Evolutionary conservation across 306 rosid species (phyloP), one percentile per base, ranked within the genome.

Genomic region (Oemleria cerasiformis): DNA sequence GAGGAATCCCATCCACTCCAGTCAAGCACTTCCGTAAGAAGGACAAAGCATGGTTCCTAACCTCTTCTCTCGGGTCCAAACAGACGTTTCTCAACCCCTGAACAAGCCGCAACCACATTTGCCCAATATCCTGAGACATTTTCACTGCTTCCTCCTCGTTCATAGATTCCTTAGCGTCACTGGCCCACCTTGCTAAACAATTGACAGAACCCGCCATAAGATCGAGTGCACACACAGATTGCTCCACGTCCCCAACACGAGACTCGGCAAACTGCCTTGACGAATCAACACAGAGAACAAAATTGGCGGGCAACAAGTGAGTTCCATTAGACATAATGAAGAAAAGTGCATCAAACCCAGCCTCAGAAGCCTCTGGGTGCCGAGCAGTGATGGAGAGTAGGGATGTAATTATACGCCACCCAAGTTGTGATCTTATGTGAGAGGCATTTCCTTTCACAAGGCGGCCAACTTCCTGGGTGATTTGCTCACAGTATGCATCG

Each of bases 211-310:
- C 92, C 2, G 90, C 86, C 99, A 95, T 95, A 25, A 91, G 87
- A 83, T 95, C 99, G 48, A 95, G 77, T 36, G 99, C 90, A 8
- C 88, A 86, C 34, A 95, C 84, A 76, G 99, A 95, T 51, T 96
- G 87, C 61, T 91, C 99, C 10, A 83, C 92, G 76, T 86, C 88
- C 76, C 99, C 99, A 48, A 91, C 92, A 48, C 96, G 96, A 78
- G 99, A 91, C 83, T 95, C 99, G 7, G 97, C 92, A 91, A 95
- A 95, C 81, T 89, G 92, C 83, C 97, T 85, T 51, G 97, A 82
- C 4, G 97, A 85, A 45, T 95, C 99, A 25, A 89, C 68, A 69
- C 96, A 95, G 51, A 89, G 86, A 64, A 73, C 83, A 80, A 85
- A 95, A 84, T 91, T 95, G 70, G 92, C 86, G 19, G 97, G 92